Conservation (phyloP, 768 basidiomycete species). For the Kwoniella botswanensis region DNA sequence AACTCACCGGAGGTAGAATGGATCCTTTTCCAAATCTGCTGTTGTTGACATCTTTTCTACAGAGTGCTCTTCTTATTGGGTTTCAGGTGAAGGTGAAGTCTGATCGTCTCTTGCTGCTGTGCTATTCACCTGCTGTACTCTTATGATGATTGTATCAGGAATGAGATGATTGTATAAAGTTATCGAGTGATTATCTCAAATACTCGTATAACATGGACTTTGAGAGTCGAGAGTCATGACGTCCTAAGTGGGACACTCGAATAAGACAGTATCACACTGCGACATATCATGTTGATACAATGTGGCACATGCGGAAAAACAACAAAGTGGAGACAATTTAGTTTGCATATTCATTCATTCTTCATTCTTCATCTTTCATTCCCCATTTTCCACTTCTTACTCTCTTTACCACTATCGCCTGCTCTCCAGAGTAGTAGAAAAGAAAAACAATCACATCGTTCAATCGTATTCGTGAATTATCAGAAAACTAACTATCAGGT, state of each 20-base stretch:
- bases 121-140: not conserved
- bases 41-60: slow-evolving; percentile 31
- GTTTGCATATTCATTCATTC: not conserved
- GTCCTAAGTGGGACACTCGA: not conserved
- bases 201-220: not conserved
- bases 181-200: not conserved
- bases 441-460: not conserved
- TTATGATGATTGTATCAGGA: not conserved
- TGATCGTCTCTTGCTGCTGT: not conserved
- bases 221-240: not conserved
- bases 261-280: not conserved
- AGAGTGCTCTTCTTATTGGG: not conserved
- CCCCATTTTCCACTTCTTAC: not conserved
- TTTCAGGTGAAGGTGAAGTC: not conserved
- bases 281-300: not conserved
- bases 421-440: not conserved
- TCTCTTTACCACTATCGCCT: too few species aligned
- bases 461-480: slow-evolving; percentile 3
- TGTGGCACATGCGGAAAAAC: not conserved
- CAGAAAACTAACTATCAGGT: not conserved
- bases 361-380: not conserved
- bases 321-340: not conserved
- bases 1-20: slow-evolving; percentile 58
- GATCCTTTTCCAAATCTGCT: slow-evolving; percentile 55
- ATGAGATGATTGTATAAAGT: not conserved